These are phyloP conservation scores for Neurospora sp. DNA, from an alignment of 495 filamentous ascomycete species.

Conservation along the genomic window DNA sequence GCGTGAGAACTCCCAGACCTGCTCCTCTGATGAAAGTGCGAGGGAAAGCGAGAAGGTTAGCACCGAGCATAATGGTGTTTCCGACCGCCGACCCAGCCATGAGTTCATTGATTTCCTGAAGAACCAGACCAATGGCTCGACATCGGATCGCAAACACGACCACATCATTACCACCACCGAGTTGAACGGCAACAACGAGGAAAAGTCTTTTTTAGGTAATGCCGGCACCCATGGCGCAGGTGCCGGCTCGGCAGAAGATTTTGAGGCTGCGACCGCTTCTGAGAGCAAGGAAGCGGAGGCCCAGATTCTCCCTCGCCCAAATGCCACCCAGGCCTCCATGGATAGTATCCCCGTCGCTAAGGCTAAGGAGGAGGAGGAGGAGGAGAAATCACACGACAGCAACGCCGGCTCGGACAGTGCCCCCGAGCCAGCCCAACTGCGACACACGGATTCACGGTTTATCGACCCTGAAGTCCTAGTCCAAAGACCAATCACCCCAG, in stretches of 20 bases:
- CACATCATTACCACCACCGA: constrained; percentile 8
- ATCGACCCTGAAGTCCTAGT: constrained; percentile 42
- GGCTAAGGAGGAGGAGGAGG: constrained; percentile 14
- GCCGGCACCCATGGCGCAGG: constrained; percentile 51
- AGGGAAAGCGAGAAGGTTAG: not conserved
- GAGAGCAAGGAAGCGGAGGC: constrained; percentile 1
- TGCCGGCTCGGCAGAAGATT: constrained; percentile 43
- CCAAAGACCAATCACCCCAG: constrained; percentile 39
- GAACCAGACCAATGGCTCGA: constrained; percentile 21
- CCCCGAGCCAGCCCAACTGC: constrained; percentile 17
- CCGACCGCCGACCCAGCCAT: constrained; percentile 1
- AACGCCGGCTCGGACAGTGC: not conserved
- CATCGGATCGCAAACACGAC: constrained; percentile 12
- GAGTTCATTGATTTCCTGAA: constrained; percentile 26
- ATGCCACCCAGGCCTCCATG: constrained; percentile 29
- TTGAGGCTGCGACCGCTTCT: constrained; percentile 26
- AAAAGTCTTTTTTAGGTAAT: constrained; percentile 54
- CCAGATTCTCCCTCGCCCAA: constrained; percentile 27
- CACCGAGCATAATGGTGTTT: not conserved
- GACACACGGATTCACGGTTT: constrained; percentile 18
- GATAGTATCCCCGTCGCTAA: constrained; percentile 2
- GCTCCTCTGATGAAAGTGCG: not conserved
- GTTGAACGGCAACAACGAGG: constrained; percentile 20
- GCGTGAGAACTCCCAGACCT: not conserved
- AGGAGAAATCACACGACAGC: constrained; percentile 3